Conservation (phyloP, 345 rosid genomes). For the Citrus cavaleriei region DNA sequence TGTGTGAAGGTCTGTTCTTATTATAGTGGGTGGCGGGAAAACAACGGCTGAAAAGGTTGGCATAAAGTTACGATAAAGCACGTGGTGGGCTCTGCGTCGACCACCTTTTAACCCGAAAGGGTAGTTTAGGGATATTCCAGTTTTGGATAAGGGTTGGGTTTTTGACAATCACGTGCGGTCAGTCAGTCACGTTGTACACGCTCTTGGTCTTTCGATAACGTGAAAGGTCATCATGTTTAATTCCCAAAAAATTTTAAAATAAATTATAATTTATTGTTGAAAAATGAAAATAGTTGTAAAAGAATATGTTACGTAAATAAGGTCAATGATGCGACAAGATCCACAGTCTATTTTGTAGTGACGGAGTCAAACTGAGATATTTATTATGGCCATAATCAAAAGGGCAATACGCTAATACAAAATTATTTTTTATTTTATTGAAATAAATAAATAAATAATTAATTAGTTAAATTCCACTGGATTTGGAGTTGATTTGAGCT, state of each 20-base stretch:
- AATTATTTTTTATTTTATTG: too few relatives aligned
- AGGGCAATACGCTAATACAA: too few relatives aligned
- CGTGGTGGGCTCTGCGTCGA: background rate
- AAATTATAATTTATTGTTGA: too few relatives aligned
- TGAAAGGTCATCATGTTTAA: background rate
- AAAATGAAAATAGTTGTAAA: too few relatives aligned
- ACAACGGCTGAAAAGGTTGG: background rate
- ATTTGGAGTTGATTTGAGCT: background rate
- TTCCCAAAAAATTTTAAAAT: background rate
- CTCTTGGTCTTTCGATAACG: background rate
- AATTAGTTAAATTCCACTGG: too few relatives aligned
- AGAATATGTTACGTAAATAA: too few relatives aligned
- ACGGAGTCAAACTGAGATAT: too few relatives aligned
- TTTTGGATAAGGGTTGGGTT: background rate
- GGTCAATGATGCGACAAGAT: too few relatives aligned
- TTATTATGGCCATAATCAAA: too few relatives aligned
- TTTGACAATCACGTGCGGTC: background rate
- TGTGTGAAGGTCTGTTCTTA: background rate
- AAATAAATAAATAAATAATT: too few relatives aligned
- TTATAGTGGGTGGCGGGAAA: slow-evolving; percentile 6
- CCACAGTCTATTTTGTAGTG: too few relatives aligned
- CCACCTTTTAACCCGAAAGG: background rate
- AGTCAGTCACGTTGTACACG: background rate
- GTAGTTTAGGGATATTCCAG: slow-evolving; percentile 4
- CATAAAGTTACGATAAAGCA: slow-evolving; percentile 6